Conservation (phyloP, 495 filamentous ascomycete species). For the Coniosporium apollinis region DNA sequence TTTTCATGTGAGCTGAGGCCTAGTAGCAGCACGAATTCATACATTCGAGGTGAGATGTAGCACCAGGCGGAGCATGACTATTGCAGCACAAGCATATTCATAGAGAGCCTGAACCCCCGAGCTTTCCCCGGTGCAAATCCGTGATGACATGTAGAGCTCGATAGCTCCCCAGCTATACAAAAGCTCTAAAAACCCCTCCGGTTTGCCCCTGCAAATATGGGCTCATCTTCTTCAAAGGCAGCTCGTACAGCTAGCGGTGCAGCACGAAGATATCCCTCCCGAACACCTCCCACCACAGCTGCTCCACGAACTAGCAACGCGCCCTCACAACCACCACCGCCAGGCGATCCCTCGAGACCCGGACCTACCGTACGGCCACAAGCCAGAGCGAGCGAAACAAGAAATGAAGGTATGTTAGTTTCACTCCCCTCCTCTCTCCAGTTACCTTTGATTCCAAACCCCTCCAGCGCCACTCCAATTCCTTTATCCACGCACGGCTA, state of each 20-base stretch:
- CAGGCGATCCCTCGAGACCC: conserved; percentile 9
- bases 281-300: conserved; percentile 25
- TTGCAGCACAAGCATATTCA: no score
- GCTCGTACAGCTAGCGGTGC: conserved; percentile 35
- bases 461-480: conserved; percentile 4
- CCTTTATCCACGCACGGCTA: conserved; percentile 5
- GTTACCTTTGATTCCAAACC: conserved; percentile 1
- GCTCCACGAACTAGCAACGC: conserved; percentile 11
- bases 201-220: conserved; percentile 29
- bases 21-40: no score
- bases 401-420: conserved; percentile 17
- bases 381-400: conserved; percentile 15
- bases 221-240: conserved; percentile 45
- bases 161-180: no score
- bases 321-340: conserved; percentile 14
- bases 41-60: no score
- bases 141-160: no score
- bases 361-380: conserved; percentile 23
- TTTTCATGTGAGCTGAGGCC: no score
- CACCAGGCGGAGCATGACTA: no score
- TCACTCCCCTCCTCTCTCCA: background rate
- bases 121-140: no score
- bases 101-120: no score
- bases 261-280: conserved; percentile 39
- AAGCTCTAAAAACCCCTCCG: no score